Evolutionary conservation across 768 basidiomycete species (phyloP), one percentile per base, ranked within the genome.

Genomic region (Kwoniella europaea): DNA sequence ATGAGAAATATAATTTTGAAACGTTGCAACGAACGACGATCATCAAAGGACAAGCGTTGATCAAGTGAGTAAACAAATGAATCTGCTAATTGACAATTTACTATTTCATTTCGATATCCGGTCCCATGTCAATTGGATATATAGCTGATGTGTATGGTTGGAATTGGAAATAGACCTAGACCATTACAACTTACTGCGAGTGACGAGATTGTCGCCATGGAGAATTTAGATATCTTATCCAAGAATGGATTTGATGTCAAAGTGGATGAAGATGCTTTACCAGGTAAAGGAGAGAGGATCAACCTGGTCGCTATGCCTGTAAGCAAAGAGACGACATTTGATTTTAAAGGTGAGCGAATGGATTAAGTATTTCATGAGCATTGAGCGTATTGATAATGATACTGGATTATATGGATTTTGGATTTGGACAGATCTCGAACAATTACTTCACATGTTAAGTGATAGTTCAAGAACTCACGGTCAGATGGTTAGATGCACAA

Each of bases 1-100:
- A 99, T 83, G 97, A 98, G 84, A 98, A 98, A 85, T 98, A 92
- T 84, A 98, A 98, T 81, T 98, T 98, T 80, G 97, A 98, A 86
- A 91, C 88, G 1, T 84, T 98, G 68, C 96, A 98, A 82, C 87
- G 88, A 74, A 93, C 90, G n/a, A 98, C 95, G 12, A 88, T 87
- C 63, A 94, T 99, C 68, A 88, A 92, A 74, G 92, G 91, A 2
- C 96, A 98, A 77, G 89, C 86, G 71, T 86, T 98, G 4, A 88
- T 96, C 81, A 87, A 87, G 95, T 95, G 74, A 66, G 89, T 85
- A 35, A 7, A 27, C 27, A 27, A 27, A 27, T 27, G 3, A 27
- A 27, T 35, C 35, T 35, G 35, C 7, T 35, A 35, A 35, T 7
- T 35, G 0, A 35, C 35, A 6, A 35, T 35, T 35, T 0, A 6